Base-by-base conservation (phyloP, 306 rosid species). In the Biancaea sappan region DNA sequence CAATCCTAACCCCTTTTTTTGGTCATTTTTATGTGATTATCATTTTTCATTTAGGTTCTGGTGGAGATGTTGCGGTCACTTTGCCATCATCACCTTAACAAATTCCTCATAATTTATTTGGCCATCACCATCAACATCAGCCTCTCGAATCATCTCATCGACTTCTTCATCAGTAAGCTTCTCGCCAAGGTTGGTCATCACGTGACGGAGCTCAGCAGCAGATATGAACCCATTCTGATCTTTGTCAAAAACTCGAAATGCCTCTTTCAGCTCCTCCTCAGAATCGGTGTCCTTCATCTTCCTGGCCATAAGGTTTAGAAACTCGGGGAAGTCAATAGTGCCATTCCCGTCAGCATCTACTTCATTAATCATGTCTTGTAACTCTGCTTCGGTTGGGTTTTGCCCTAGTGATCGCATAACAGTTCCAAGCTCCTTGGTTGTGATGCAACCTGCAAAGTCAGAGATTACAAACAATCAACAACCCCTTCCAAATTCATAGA, bases 131-230 rank as follows among this genome's bases (percentile, higher is more conserved):
- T 91, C 96, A 65, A 88, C 91, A 65, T 90, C 96, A 63, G 96
- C 96, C 81, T 90, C 96, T 3, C 89, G 83, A 54, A 90, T 88
- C 96, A 90, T 90, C 89, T 90, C 96, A 66, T 90, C 93, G 1
- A 90, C 96, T 75, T 90, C 96, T 41, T 90, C 96, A 22, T 90
- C 96, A 0, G 91, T 90, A 83, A 90, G 91, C 80, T 90, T 90
- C 90, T 90, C 96, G 2, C 96, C 96, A 3, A 91, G 93, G 80
- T 91, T 91, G 60, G 96, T 91, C 96, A 91, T 91, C 76, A 91
- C 96, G 69, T 88, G 96, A 77, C 96, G 96, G 31, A 91, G 87
- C 81, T 91, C 96, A 6, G 96, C 96, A 16, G 96, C 96, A 66
- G 96, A 91, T 60, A 91, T 91, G 89, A 91, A 91, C 2, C 96